Percentiles rank a stretch among this genome's conserved stretches.
phyloP scores from a whole-genome alignment of 2,329 filamentous ascomycete species.

The Sporothrix pseudoabietina region DNA sequence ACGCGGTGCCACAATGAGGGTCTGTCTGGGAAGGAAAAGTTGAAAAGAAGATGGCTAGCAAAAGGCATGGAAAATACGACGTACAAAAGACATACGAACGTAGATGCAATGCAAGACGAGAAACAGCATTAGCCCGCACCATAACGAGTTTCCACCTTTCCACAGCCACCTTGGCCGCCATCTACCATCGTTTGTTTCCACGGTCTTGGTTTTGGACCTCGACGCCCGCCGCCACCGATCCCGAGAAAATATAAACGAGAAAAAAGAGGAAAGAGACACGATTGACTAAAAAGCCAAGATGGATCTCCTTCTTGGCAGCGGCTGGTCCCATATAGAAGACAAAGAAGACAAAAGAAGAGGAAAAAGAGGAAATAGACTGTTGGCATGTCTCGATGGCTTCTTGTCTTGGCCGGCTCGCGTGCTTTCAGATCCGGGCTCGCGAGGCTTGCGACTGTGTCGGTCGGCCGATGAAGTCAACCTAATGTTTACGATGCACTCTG shows the following conservation, averaged over 20 bases:
- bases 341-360: not conserved
- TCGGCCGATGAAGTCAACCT: not conserved
- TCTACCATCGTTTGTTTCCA: not conserved
- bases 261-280: not conserved
- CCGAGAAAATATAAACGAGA: not conserved
- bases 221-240: not conserved
- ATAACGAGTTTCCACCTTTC: not conserved
- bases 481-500: not conserved
- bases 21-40: not conserved
- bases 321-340: not conserved
- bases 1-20: not conserved
- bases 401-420: conserved; percentile 2
- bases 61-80: not conserved
- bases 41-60: not conserved
- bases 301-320: not conserved
- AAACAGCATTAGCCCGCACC: not conserved
- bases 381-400: not conserved
- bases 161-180: not conserved
- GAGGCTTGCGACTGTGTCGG: conserved; percentile 19
- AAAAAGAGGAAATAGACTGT: not conserved
- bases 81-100: not conserved
- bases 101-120: conserved; percentile 8
- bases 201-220: not conserved
- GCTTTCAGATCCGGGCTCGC: not conserved
- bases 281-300: not conserved